Evolutionary conservation across 1,284 basidiomycete genomes (phyloP).

Genomic region (Ganoderma multipileum): DNA sequence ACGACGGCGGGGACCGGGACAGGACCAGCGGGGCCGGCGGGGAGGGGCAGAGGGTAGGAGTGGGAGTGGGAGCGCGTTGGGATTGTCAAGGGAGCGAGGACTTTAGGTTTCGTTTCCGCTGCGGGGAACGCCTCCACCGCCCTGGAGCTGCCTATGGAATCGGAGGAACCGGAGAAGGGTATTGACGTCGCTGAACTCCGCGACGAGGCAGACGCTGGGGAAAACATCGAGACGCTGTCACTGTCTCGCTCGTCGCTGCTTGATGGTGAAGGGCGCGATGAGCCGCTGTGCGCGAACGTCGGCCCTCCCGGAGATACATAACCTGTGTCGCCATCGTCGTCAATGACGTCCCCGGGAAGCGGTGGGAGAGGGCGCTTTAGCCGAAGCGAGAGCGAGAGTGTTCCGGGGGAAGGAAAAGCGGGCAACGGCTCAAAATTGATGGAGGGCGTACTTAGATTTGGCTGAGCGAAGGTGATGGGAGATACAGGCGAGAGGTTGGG

Average conservation of each 20-base stretch:
- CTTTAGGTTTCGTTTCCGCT: constrained; percentile 8
- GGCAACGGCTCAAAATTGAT: constrained; percentile 14
- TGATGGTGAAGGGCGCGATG: constrained; percentile 21
- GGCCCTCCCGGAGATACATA: constrained; percentile 14
- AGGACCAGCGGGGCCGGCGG: not conserved
- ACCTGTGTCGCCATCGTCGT: constrained; percentile 9
- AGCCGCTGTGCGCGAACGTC: constrained; percentile 2
- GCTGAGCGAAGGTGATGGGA: constrained; percentile 24
- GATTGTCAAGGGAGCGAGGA: constrained; percentile 18
- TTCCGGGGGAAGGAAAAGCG: constrained; percentile 17
- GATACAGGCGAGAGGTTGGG: constrained; percentile 15
- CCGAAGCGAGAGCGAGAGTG: constrained; percentile 20
- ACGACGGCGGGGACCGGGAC: constrained; percentile 16
- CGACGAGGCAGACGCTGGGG: constrained; percentile 16
- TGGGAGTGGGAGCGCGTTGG: constrained; percentile 22
- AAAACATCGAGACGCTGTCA: constrained; percentile 22
- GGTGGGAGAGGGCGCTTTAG: constrained; percentile 26
- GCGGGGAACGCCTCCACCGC: constrained; percentile 13
- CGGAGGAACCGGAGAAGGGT: constrained; percentile 16
- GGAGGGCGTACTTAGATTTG: constrained; percentile 25
- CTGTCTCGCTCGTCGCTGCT: constrained; percentile 26
- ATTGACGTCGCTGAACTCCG: constrained; percentile 21
- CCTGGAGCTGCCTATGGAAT: constrained; percentile 17
- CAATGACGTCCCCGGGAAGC: constrained; percentile 26
- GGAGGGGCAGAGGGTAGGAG: constrained; percentile 15